phyloP scores from a whole-genome alignment of 805 yeast species.

The Barnettozyma sp. region DNA sequence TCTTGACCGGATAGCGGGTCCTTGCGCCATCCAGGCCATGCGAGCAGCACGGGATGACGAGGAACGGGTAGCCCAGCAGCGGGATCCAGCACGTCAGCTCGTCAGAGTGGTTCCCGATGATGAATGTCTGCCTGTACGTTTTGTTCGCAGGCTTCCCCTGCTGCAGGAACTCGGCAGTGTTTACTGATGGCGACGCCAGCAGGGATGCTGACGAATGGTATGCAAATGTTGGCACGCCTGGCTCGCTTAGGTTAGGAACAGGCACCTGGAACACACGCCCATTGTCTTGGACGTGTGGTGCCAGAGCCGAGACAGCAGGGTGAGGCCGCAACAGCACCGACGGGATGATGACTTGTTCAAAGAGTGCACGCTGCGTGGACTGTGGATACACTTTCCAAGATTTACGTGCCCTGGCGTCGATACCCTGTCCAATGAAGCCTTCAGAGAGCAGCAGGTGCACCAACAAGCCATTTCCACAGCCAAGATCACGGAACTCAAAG shows the following conservation, averaged over 20 bases:
- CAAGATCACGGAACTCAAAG: slow-evolving; percentile 79
- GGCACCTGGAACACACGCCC: slow-evolving; percentile 52
- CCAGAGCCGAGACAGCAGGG: slow-evolving; percentile 47
- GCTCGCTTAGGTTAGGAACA: slow-evolving; percentile 13
- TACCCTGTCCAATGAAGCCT: slow-evolving; percentile 77
- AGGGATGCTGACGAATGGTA: slow-evolving; percentile 40
- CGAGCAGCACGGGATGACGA: slow-evolving; percentile 94
- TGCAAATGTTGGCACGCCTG: slow-evolving; percentile 39
- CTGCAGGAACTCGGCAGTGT: slow-evolving; percentile 63
- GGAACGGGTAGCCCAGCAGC: slow-evolving; percentile 72
- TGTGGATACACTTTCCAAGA: slow-evolving; percentile 77
- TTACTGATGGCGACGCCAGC: slow-evolving; percentile 45
- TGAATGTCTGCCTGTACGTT: slow-evolving; percentile 58
- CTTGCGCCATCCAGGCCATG: slow-evolving; percentile 77
- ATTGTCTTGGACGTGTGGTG: slow-evolving; percentile 52
- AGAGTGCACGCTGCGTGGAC: slow-evolving; percentile 48
- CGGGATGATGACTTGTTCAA: slow-evolving; percentile 83
- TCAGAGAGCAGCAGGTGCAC: slow-evolving; percentile 70
- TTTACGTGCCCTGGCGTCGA: slow-evolving; percentile 84
- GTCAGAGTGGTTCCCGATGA: slow-evolving; percentile 93
- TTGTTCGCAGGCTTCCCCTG: too few species aligned
- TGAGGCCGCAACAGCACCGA: slow-evolving; percentile 61
- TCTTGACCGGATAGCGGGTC: slow-evolving; percentile 50
- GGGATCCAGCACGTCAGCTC: slow-evolving; percentile 97
- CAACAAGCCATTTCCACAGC: slow-evolving; percentile 91